Percentiles rank a stretch among this genome's conserved stretches.
These are phyloP conservation scores for Aquanectria penicillioides DNA, from an alignment of 2,329 filamentous ascomycete species.

Conservation along the genomic window DNA sequence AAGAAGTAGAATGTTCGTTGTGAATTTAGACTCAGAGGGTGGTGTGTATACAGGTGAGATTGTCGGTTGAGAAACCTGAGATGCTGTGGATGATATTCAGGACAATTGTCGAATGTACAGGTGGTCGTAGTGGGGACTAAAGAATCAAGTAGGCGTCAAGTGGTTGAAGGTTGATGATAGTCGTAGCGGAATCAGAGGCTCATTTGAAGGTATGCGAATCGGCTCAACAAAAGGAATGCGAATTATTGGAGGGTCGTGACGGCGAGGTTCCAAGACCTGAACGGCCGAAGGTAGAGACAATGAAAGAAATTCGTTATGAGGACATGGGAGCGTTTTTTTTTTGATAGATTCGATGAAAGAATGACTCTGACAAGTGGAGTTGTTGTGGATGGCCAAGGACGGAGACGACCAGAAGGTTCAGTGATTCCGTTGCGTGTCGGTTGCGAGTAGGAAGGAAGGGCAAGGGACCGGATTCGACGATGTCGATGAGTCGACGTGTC, in stretches of 20 bases:
- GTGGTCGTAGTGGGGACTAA: conserved; percentile 35
- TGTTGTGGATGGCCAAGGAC: conserved; percentile 40
- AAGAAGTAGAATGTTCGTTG: conserved; percentile 9
- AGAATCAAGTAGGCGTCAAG: conserved; percentile 37
- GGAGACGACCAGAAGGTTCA: conserved; percentile 39
- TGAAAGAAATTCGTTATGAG: conserved; percentile 54
- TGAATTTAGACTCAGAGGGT: conserved; percentile 25
- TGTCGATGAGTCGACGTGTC: conserved; percentile 42
- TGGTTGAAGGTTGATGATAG: conserved; percentile 37
- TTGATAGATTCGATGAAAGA: conserved; percentile 40
- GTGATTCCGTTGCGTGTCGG: conserved; percentile 2
- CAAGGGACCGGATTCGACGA: conserved; percentile 38
- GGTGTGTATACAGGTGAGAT: conserved; percentile 24
- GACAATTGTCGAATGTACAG: conserved; percentile 48
- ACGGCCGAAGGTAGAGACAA: conserved; percentile 45
- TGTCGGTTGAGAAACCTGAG: conserved; percentile 27
- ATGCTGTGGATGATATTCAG: conserved; percentile 32
- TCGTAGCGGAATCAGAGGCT: conserved; percentile 53
- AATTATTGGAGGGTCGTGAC: conserved; percentile 47
- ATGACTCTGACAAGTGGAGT: conserved; percentile 40
- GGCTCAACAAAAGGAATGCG: conserved; percentile 50
- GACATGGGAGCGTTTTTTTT: conserved; percentile 53
- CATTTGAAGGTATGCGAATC: conserved; percentile 50
- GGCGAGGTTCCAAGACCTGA: conserved; percentile 42
- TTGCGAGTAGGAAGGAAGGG: conserved; percentile 17